Evolutionary conservation across 768 basidiomycete genomes (phyloP), one percentile per base, ranked within the genome.

Genomic region (Steccherinum ochraceum): DNA sequence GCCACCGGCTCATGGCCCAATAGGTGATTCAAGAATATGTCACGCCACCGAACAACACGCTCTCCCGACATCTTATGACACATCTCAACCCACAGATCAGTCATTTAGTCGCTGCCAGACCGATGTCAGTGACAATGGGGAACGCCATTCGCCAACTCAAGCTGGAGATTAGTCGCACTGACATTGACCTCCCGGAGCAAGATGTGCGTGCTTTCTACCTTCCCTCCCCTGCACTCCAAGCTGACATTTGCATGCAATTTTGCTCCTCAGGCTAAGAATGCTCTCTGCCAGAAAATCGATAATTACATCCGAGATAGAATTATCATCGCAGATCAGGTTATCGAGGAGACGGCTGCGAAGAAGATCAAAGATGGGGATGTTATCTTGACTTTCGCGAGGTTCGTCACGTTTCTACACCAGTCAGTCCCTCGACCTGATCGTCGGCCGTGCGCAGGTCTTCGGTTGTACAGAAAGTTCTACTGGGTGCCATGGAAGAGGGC

Each of bases 281-380:
- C 74, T 3, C 71, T 99, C 4, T 87, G 88, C 60, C 73, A 76
- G 45, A 86, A 87, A 61, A 97, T 99, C 51, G 93, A 95, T 63
- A 81, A 84, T 51, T 99, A 95, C 65, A 89, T 98, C 62, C 84
- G 86, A 23, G 95, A 98, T 69, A 80, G 93, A 42, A 96, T 99
- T 58, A 84, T 90, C 55, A 76, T 90, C 42, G 96, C 96, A 2
- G 95, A 89, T 67, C 81, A 93, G 63, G 90, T 98, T 48, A 98
- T 99, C 45, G 84, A 90, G 63, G 83, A 88, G 54, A 80, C 85
- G 48, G 92, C 93, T 0, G 81, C 84, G 44, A 89, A 84, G 61
- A 98, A 98, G 72, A 97, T 99, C 62, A 90, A 91, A 58, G 83
- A 96, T 56, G 92, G 89, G 5, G 93, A 96, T 68, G 84, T 89